Percentiles rank a stretch among this genome's conserved stretches.
phyloP scores from a whole-genome alignment of 345 rosid genomes.

The Citrus hindsii region DNA sequence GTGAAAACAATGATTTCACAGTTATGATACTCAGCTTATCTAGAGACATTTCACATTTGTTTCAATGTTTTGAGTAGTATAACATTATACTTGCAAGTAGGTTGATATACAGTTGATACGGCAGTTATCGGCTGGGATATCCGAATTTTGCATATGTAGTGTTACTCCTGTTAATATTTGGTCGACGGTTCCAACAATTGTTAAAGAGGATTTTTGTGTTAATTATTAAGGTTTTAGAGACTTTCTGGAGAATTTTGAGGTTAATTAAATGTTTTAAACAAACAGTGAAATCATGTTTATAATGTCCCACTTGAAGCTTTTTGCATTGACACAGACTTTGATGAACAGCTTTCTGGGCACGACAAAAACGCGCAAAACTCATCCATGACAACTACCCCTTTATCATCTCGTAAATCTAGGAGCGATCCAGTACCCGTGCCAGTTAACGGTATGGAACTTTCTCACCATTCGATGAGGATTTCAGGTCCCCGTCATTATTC shows the following conservation, averaged over 20 bases:
- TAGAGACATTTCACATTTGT: too few species aligned
- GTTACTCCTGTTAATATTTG: too few species aligned
- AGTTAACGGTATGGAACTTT: constrained; percentile 29
- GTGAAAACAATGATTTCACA: too few species aligned
- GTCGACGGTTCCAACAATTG: background rate
- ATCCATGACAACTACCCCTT: constrained; percentile 10
- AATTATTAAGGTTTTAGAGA: background rate
- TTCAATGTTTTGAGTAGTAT: too few species aligned
- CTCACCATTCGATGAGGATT: constrained; percentile 32
- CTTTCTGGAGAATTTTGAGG: background rate
- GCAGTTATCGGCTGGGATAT: too few species aligned
- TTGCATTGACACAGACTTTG: constrained; percentile 1
- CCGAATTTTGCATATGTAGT: too few species aligned
- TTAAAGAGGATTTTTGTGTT: background rate
- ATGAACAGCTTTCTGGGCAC: constrained; percentile 76
- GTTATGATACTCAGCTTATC: too few species aligned
- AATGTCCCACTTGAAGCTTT: background rate
- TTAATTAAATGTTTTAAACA: background rate
- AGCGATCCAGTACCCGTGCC: constrained; percentile 25
- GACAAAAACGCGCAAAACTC: constrained; percentile 50
- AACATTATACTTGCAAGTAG: too few species aligned
- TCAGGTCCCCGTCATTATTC: constrained; percentile 22
- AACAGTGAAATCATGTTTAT: background rate
- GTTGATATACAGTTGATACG: too few species aligned
- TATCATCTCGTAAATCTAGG: constrained; percentile 36